Evolutionary conservation across 1,139 yeast genomes (phyloP).

Genomic region (Debaryomyces udenii): DNA sequence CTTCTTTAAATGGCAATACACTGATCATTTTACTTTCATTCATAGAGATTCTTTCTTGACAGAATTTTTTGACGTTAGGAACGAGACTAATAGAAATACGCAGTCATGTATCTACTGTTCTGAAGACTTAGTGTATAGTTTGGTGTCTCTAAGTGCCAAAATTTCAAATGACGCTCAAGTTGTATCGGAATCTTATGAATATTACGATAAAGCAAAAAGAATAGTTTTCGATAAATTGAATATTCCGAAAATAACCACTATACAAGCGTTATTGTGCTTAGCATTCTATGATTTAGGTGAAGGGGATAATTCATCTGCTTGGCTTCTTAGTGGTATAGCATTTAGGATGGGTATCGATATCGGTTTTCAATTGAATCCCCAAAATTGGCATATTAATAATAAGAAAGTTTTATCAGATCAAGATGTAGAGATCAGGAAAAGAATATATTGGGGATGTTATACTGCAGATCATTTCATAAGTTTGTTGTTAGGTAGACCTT

Average conservation of each 20-base stretch:
- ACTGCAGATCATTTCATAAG: slow-evolving; percentile 67
- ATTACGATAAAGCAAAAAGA: slow-evolving; percentile 49
- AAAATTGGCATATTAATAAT: slow-evolving; percentile 52
- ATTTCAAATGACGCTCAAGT: slow-evolving; percentile 49
- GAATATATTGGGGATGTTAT: slow-evolving; percentile 71
- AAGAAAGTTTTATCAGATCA: slow-evolving; percentile 32
- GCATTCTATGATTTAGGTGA: slow-evolving; percentile 61
- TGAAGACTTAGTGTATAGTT: slow-evolving; percentile 51
- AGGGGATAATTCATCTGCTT: slow-evolving; percentile 59
- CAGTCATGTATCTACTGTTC: slow-evolving; percentile 48
- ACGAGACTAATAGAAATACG: slow-evolving; percentile 24
- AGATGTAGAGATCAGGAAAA: slow-evolving; percentile 58
- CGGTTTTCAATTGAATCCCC: slow-evolving; percentile 65
- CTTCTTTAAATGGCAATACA: slow-evolving; percentile 67
- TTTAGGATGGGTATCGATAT: slow-evolving; percentile 66
- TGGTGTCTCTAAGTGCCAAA: slow-evolving; percentile 59
- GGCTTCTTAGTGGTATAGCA: slow-evolving; percentile 65
- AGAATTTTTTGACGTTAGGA: slow-evolving; percentile 56
- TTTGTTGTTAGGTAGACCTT: slow-evolving; percentile 60
- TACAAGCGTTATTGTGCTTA: slow-evolving; percentile 52
- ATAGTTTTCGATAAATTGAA: slow-evolving; percentile 43
- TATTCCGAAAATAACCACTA: slow-evolving; percentile 43
- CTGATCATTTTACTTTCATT: slow-evolving; percentile 63
- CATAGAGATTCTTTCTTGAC: slow-evolving; percentile 64
- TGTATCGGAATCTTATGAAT: slow-evolving; percentile 39